A percentile compares a stretch with the other conserved stretches of the same genome.
These are phyloP conservation scores for Russula sp. DNA, from an alignment of 768 basidiomycete genomes.

Conservation along the genomic window DNA sequence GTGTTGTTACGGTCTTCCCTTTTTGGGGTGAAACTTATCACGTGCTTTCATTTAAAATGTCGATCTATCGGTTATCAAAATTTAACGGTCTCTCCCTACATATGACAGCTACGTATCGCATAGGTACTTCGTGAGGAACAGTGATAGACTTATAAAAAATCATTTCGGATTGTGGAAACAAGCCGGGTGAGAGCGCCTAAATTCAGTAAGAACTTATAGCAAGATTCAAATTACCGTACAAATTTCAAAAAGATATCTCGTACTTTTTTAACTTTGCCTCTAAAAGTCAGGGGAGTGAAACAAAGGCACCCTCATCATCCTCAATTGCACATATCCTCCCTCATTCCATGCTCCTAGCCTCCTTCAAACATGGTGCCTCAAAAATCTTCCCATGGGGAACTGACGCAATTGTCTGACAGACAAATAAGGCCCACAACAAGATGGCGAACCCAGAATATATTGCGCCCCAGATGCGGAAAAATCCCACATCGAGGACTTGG, in stretches of 20 bases:
- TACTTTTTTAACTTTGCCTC: neutral
- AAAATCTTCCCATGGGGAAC: constrained; percentile 43
- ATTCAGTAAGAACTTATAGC: no score
- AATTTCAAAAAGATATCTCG: no score
- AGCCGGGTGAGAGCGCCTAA: no score
- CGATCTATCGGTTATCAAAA: no score
- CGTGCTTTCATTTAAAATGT: neutral
- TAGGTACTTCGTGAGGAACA: no score
- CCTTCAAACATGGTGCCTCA: constrained; percentile 43
- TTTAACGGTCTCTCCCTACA: no score
- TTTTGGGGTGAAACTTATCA: neutral
- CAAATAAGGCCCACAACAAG: constrained; percentile 52
- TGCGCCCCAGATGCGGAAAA: constrained; percentile 58
- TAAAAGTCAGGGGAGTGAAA: neutral
- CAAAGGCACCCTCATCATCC: neutral
- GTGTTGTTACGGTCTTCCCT: neutral
- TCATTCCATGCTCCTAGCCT: constrained; percentile 26
- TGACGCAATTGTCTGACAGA: constrained; percentile 41
- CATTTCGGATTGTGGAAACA: no score
- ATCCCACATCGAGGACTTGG: constrained; percentile 47
- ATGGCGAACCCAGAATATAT: constrained; percentile 52
- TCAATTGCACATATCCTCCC: neutral
- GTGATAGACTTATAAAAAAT: no score
- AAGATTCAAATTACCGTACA: no score
- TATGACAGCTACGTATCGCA: no score